Conservation (phyloP, 2,329 filamentous ascomycete genomes). For the Curvularia hawaiiensis region DNA sequence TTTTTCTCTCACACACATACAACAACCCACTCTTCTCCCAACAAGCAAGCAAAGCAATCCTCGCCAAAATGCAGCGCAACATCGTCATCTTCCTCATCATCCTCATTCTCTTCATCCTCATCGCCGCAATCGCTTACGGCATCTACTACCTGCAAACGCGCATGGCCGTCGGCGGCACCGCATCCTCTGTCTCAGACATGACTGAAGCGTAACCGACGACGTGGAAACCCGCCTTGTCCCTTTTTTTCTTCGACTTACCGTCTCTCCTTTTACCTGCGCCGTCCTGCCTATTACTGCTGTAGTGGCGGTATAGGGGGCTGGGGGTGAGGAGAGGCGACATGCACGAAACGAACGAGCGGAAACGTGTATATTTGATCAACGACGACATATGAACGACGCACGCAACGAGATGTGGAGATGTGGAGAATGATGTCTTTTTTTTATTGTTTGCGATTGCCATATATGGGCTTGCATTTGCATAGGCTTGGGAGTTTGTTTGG, state of each 20-base stretch:
- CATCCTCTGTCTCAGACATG: constrained; percentile 40
- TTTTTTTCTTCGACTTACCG: neutral
- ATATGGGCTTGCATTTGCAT: neutral
- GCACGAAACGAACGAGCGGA: neutral
- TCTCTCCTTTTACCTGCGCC: neutral
- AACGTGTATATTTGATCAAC: neutral
- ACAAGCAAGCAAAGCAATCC: constrained; percentile 2
- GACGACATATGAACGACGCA: neutral
- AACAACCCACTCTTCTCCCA: neutral
- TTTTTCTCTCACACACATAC: neutral
- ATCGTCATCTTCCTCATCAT: constrained; percentile 60
- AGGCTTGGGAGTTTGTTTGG: neutral
- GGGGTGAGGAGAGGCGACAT: neutral
- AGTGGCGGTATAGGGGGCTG: neutral
- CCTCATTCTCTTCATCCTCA: constrained; percentile 58
- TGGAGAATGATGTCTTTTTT: neutral
- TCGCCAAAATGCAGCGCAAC: constrained; percentile 55
- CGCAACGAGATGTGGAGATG: neutral
- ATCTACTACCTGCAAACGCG: constrained; percentile 57
- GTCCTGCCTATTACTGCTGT: neutral
- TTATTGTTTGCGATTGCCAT: neutral
- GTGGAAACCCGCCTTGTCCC: neutral
- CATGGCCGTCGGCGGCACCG: constrained; percentile 46
- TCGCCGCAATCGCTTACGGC: constrained; percentile 55
- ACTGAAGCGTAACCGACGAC: constrained; percentile 35